Evolutionary conservation across 306 rosid species (phyloP).

Genomic region (Castanea sativa): DNA sequence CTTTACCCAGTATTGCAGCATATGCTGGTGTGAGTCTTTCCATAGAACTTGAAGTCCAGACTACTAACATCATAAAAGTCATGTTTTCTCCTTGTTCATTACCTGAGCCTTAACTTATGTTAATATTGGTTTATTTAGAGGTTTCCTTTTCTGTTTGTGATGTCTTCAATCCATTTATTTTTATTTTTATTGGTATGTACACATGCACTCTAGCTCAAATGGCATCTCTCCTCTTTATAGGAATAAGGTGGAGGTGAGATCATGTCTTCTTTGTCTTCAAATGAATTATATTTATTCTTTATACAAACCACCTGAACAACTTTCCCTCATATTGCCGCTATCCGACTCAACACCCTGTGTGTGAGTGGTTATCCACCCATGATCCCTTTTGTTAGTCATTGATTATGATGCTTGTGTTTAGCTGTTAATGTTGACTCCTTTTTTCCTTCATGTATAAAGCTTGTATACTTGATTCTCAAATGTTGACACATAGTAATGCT

Average conservation of each 20-base stretch:
- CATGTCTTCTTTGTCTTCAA: neutral
- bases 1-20: constrained; percentile 58
- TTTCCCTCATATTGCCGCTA: neutral
- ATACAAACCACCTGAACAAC: neutral
- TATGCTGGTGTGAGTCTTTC: constrained; percentile 74
- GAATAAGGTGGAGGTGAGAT: neutral
- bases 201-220: too few species aligned
- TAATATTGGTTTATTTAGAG: neutral
- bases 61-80: neutral
- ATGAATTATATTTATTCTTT: neutral
- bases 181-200: too few species aligned
- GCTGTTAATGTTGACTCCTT: neutral
- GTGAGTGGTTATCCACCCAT: neutral
- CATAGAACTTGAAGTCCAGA: constrained; percentile 1
- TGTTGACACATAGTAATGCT: neutral
- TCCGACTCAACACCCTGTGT: neutral
- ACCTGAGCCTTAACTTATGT: neutral
- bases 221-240: too few species aligned
- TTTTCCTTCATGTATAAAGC: neutral
- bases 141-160: neutral
- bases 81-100: neutral
- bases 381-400: neutral
- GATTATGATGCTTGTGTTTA: neutral
- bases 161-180: neutral
- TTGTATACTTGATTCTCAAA: neutral